Percentiles rank a stretch among this genome's conserved stretches.
These are phyloP conservation scores for Amanita brunnescens DNA, from an alignment of 768 basidiomycete species.

Conservation along the genomic window DNA sequence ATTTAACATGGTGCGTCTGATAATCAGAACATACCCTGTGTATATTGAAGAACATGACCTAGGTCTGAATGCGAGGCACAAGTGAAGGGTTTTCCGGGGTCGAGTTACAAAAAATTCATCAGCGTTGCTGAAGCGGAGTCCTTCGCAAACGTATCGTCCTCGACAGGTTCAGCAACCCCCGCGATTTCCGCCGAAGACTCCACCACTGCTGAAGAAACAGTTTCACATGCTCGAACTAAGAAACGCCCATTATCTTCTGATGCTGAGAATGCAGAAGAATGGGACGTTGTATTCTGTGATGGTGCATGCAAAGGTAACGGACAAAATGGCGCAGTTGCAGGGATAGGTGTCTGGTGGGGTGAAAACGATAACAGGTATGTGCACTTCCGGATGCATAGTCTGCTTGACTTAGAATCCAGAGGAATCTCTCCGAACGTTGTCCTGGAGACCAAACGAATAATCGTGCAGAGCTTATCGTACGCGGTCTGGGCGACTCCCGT, in stretches of 20 bases:
- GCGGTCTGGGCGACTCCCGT: constrained; percentile 15
- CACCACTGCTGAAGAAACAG: not conserved
- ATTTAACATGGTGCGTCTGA: constrained; percentile 51
- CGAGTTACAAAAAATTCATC: constrained; percentile 61
- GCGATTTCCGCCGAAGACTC: not conserved
- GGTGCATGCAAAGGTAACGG: constrained; percentile 88
- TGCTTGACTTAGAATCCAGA: constrained; percentile 19
- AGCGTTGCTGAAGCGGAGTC: constrained; percentile 46
- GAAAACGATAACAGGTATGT: constrained; percentile 49
- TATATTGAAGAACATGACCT: not conserved
- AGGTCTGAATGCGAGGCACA: constrained; percentile 72
- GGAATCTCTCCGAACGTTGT: constrained; percentile 77
- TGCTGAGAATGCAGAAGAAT: constrained; percentile 22
- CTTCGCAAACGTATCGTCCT: constrained; percentile 30
- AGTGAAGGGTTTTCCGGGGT: constrained; percentile 52
- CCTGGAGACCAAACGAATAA: constrained; percentile 84
- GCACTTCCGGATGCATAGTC: not conserved
- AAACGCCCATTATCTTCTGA: constrained; percentile 21
- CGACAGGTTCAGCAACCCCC: not conserved
- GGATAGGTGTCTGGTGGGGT: constrained; percentile 90
- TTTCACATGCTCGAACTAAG: constrained; percentile 19
- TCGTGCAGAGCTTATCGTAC: constrained; percentile 78
- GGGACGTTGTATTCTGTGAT: constrained; percentile 70
- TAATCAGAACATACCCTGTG: not conserved
- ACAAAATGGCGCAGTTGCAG: constrained; percentile 53